Evolutionary conservation across 129 eudicot species (phyloP).

Genomic region (Pulicaria dysenterica): DNA sequence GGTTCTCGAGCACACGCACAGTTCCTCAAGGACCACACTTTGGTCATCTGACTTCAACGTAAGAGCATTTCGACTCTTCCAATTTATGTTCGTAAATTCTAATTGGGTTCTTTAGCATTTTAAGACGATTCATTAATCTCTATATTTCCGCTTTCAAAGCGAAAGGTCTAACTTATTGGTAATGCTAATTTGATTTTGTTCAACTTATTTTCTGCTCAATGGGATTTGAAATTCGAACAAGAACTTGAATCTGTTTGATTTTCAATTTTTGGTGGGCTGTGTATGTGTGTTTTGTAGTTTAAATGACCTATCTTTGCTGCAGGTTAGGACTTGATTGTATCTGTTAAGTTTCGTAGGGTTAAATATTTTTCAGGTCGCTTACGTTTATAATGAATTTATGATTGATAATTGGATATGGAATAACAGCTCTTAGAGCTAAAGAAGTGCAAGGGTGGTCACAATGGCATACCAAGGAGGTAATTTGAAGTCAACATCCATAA

Average conservation of each 20-base stretch:
- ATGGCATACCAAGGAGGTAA: conserved; percentile 86
- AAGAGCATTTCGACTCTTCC: not conserved
- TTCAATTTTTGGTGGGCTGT: too few species aligned
- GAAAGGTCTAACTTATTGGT: too few species aligned
- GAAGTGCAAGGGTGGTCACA: conserved; percentile 11
- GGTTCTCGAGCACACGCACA: not conserved
- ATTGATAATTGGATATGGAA: conserved; percentile 5
- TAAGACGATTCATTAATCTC: not conserved
- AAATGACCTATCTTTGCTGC: too few species aligned
- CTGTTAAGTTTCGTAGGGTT: too few species aligned
- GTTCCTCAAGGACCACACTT: not conserved
- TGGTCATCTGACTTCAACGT: not conserved
- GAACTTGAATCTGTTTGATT: too few species aligned
- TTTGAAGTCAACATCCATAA: conserved; percentile 81
- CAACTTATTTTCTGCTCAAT: too few species aligned
- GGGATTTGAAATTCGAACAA: too few species aligned
- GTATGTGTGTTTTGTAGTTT: too few species aligned
- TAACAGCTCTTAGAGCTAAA: not conserved
- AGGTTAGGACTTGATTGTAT: too few species aligned
- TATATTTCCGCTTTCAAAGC: not conserved
- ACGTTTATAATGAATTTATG: not conserved
- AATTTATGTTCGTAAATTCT: not conserved
- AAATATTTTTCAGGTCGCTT: too few species aligned
- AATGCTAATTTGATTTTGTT: too few species aligned
- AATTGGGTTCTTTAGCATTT: not conserved